Base-by-base conservation (phyloP, 2,329 filamentous ascomycete genomes). In the Fusarium guadeloupense region DNA sequence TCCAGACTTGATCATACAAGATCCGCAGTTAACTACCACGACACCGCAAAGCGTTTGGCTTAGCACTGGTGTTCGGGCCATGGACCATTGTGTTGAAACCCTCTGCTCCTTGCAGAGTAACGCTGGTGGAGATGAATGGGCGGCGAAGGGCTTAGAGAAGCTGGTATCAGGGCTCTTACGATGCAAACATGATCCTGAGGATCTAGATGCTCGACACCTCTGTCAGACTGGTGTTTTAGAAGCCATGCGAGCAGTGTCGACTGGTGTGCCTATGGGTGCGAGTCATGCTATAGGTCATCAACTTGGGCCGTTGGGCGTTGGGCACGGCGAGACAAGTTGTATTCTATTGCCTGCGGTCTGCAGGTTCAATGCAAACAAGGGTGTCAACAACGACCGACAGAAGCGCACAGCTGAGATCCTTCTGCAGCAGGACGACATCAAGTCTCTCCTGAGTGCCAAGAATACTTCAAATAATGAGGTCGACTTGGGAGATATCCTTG, bases 241-340 rank as follows among this genome's bases (percentile, higher is more conserved):
- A 26, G 37, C 54, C 7, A 53, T 59, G 41, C 41, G 48, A 9
- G 56, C 56, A 0, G 54, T 59, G 4, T 59, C 54, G 5, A 47
- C 34, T 5, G 54, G 56, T 2, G 46, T 54, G 2, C 41, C 54
- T 5, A 9, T 59, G 5, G 41, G 56, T 6, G 54, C 56, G 5
- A 59, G 54, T 4, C 54, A 59, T 4, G 47, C 56, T 6, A 59
- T 54, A n/a, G 56, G 54, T 0, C 56, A 59, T 21, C 54, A 59
- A n/a, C 38, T 54, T 1, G 56, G 54, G 0, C 54, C 54, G 3
- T 25, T 59, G 3, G 55, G 43, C 1, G 54, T 59, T 4, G 44
- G 52, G 0, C 47, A 59, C 9, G 56, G 54, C 4, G 56, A 44
- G 20, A 48, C 54, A 5, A 59, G 54, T 5, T 59, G 56, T 2